These are phyloP conservation scores for Globisporangium splendens DNA, from an alignment of 352 stramenopile species.

Conservation along the genomic window DNA sequence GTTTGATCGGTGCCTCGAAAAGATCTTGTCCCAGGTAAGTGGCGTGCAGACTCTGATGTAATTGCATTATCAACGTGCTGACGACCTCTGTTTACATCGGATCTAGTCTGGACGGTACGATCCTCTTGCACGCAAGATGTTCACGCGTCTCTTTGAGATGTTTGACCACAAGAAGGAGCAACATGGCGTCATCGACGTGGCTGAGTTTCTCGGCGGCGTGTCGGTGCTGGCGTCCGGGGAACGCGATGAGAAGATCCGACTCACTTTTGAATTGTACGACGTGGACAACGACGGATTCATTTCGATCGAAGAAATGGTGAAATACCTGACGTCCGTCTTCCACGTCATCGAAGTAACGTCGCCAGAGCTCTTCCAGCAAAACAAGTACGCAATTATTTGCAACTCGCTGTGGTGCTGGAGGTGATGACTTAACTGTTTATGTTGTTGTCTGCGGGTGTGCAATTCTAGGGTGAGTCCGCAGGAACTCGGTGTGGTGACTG, in stretches of 20 bases:
- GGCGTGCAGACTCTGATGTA: not conserved
- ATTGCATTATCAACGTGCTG: no score
- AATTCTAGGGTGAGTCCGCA: slow-evolving; percentile 46
- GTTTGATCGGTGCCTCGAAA: slow-evolving; percentile 71
- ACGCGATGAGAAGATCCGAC: slow-evolving; percentile 78
- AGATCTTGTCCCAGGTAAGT: slow-evolving; percentile 70
- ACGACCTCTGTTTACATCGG: no score
- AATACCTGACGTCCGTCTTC: slow-evolving; percentile 84
- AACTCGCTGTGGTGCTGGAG: no score
- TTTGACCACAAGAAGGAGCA: slow-evolving; percentile 46
- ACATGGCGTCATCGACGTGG: slow-evolving; percentile 68
- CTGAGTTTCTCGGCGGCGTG: slow-evolving; percentile 76
- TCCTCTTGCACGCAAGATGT: slow-evolving; percentile 63
- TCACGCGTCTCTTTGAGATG: slow-evolving; percentile 73
- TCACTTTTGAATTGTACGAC: slow-evolving; percentile 87
- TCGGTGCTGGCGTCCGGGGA: slow-evolving; percentile 81
- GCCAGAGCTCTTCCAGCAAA: slow-evolving; percentile 66
- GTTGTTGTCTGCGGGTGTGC: not conserved
- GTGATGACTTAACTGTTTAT: no score
- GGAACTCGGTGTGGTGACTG: slow-evolving; percentile 65
- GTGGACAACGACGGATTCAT: slow-evolving; percentile 82
- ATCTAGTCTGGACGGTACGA: slow-evolving; percentile 62
- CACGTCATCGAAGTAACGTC: slow-evolving; percentile 69
- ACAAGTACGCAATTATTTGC: slow-evolving; percentile 34
- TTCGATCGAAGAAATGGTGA: slow-evolving; percentile 80